phyloP scores from a whole-genome alignment of 352 stramenopile species.

The Phytophthora pluvialis region DNA sequence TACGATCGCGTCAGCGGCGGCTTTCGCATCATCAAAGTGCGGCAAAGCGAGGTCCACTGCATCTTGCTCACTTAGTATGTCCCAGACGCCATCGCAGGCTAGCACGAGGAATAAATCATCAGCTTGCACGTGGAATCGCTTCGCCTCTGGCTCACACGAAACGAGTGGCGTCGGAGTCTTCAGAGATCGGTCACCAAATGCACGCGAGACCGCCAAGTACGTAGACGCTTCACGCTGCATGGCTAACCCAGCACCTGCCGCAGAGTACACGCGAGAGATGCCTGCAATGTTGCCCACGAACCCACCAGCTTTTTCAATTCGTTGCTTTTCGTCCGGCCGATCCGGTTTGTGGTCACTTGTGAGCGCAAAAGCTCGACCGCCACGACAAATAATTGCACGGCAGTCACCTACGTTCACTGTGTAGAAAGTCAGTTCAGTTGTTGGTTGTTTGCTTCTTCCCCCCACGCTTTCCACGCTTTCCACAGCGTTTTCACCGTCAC shows the following conservation, averaged over 20 bases:
- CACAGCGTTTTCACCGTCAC: not conserved
- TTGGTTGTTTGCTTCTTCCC: not conserved
- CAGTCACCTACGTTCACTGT: slow-evolving; percentile 69
- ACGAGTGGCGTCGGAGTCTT: slow-evolving; percentile 55
- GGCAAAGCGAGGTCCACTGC: slow-evolving; percentile 52
- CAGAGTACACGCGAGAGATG: slow-evolving; percentile 61
- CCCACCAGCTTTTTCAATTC: slow-evolving; percentile 57
- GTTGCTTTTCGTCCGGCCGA: slow-evolving; percentile 48
- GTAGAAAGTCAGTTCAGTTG: slow-evolving; percentile 46
- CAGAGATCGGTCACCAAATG: slow-evolving; percentile 65
- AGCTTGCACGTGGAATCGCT: slow-evolving; percentile 34
- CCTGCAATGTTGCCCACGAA: slow-evolving; percentile 57
- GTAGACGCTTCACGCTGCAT: slow-evolving; percentile 41
- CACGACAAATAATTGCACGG: slow-evolving; percentile 62
- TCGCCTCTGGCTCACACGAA: slow-evolving; percentile 61
- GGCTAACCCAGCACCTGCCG: slow-evolving; percentile 42
- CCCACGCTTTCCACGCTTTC: too few relatives aligned
- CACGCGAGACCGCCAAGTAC: slow-evolving; percentile 62
- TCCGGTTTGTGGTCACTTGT: slow-evolving; percentile 69
- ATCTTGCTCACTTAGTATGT: slow-evolving; percentile 69
- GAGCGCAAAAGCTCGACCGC: slow-evolving; percentile 43
- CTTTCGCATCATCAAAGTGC: slow-evolving; percentile 49
- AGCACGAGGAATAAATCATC: slow-evolving; percentile 67
- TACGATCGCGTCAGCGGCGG: slow-evolving; percentile 57
- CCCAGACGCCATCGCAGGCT: slow-evolving; percentile 69